These are phyloP conservation scores for Globisporangium solare DNA, from an alignment of 352 stramenopile genomes.

Conservation along the genomic window DNA sequence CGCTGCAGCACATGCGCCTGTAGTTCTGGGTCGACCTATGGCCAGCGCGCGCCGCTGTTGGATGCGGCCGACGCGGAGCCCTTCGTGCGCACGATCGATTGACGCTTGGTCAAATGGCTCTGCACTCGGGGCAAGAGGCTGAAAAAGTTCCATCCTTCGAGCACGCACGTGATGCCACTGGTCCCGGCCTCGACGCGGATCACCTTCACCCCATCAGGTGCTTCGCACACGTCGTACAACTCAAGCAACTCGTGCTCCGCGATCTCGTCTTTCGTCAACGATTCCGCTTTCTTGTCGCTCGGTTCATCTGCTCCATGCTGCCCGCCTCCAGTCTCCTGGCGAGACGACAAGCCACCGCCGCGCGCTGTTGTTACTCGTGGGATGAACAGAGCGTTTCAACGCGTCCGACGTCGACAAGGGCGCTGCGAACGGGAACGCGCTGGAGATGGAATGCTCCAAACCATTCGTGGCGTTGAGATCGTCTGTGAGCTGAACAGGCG, in stretches of 20 bases:
- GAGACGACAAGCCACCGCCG: neutral
- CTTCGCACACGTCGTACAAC: conserved; percentile 48
- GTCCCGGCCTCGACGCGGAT: conserved; percentile 60
- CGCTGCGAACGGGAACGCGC: conserved; percentile 20
- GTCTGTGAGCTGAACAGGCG: conserved; percentile 1
- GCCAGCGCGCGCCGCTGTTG: conserved; percentile 3
- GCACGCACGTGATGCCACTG: conserved; percentile 44
- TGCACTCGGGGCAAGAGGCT: conserved; percentile 44
- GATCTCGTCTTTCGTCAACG: conserved; percentile 23
- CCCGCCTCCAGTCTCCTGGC: neutral
- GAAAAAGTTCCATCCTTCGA: conserved; percentile 70
- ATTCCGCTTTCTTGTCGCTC: conserved; percentile 6
- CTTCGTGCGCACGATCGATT: conserved; percentile 32
- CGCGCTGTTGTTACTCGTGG: neutral
- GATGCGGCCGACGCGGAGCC: conserved; percentile 22
- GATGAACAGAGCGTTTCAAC: conserved; percentile 2
- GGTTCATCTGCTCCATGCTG: neutral
- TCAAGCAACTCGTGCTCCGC: conserved; percentile 49
- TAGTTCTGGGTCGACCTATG: neutral
- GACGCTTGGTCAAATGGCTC: conserved; percentile 16
- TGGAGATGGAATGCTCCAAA: conserved; percentile 8
- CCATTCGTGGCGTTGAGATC: conserved; percentile 1
- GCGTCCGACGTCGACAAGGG: conserved; percentile 16
- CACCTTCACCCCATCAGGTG: conserved; percentile 49
- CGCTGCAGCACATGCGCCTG: no score